Base-by-base conservation (phyloP, 1,139 yeast genomes). In the Debaryomyces sp. region DNA sequence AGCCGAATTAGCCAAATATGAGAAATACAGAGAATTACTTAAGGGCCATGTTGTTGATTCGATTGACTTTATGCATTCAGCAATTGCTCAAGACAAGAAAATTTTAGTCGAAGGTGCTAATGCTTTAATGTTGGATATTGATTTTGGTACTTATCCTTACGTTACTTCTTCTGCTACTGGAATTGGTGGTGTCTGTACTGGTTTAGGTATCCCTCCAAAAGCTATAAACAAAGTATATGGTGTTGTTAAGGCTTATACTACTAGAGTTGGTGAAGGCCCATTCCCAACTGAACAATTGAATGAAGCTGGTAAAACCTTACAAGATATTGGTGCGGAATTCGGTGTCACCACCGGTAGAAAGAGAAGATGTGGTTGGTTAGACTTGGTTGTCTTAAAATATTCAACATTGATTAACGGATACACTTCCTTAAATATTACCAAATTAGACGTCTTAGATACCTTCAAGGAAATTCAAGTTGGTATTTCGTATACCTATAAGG, bases 321-420 rank as follows among this genome's bases (percentile, higher is more conserved):
- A 95, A 71, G 73, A 78, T 45, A 89, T 92, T 55, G 99, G 99
- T 61, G 96, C 94, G 50, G 97, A 94, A 73, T 90, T 68, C 64
- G 99, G 99, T 71, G 99, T 94, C 57, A 94, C 99, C 58, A 94
- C 99, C 39, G 99, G 99, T 57, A 88, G 99, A 78, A 92, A 92
- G 82, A 89, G 99, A 78, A 87, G 99, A 75, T 95, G 99, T 71
- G 99, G 99, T 48, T 94, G 99, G 99, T 84, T 94, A 64, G 99
- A 94, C 71, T 79, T 95, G 61, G 99, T 94, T 30, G 97, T 95
- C 36, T 78, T 94, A 71, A 89, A 87, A 70, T 94, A 94, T 74
- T 91, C 98, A 41, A 84, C 89, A 52, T 71, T 85, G 66, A 90
- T 94, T 70, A 94, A 94, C 66, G 99, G 99, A 48, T 94, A 92